phyloP scores from a whole-genome alignment of 768 basidiomycete species.

The Amanita brunnescens region DNA sequence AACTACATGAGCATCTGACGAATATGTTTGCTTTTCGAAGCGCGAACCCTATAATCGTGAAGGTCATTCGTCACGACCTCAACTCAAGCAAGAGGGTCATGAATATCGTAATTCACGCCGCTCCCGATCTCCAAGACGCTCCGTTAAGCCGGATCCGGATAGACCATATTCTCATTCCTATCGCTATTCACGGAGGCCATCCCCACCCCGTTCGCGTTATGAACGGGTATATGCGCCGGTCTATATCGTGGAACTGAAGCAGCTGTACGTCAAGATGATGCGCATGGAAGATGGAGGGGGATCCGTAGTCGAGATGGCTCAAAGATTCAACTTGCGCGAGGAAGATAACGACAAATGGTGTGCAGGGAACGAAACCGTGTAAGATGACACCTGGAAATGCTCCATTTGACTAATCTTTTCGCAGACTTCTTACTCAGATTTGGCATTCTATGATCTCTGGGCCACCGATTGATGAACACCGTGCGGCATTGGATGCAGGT shows the following conservation, averaged over 20 bases:
- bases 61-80: not conserved
- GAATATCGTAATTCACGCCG: conserved; percentile 1
- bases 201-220: not conserved
- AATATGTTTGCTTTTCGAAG: not conserved
- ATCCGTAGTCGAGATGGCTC: conserved; percentile 23
- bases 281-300: conserved; percentile 15
- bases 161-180: not conserved
- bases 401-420: not conserved
- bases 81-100: not conserved
- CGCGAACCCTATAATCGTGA: not conserved
- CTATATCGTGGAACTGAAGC: conserved; percentile 32
- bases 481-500: conserved; percentile 11
- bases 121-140: conserved; percentile 12
- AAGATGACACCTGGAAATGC: conserved; percentile 13
- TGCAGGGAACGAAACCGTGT: conserved; percentile 47
- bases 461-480: conserved; percentile 38
- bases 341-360: conserved; percentile 26
- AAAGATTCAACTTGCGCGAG: conserved; percentile 22
- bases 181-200: not conserved
- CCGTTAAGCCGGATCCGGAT: conserved; percentile 3
- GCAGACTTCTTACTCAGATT: conserved; percentile 32
- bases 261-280: conserved; percentile 32
- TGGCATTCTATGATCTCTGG: conserved; percentile 41
- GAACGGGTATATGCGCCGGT: conserved; percentile 19
- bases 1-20: not conserved